Evolutionary conservation across 2,329 filamentous ascomycete genomes (phyloP), one percentile per base, ranked within the genome.

Genomic region (Phoma sp.): DNA sequence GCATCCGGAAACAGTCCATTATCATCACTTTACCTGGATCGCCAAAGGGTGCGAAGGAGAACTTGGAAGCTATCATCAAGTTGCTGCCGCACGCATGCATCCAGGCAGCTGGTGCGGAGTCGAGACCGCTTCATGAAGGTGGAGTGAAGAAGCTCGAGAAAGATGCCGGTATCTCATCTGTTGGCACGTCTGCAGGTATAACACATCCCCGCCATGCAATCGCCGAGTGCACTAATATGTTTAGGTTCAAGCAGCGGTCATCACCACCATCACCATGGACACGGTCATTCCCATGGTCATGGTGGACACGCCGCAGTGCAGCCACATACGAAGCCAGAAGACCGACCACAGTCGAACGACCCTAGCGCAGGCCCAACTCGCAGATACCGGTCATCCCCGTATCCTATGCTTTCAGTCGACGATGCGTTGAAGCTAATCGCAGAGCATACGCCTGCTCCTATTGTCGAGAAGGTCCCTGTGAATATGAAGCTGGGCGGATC

Each of bases 71-170:
- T 1, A 82, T 99, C 6, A 80, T 99, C 58, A 96, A 92, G 71
- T 86, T 94, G n/a, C 78, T 99, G 6, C 93, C 94, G 0, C 95
- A 99, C 76, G 95, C 95, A n/a, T 99, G 95, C 64, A 79, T 90
- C 7, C 94, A 98, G 78, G 90, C 91, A 25, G 86, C 90, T 0
- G 95, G 94, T 1, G 87, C 85, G 13, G 86, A 96, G 69, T 98
- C 95, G 0, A 84, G 95, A 63, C 75, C 80, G 0, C 77, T 97
- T 5, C 95, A 99, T 74, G 81, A 82, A 0, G 92, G 92, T 2
- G 94, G 95, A 0, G 81, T 94, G 0, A 87, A 90, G 78, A 92
- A 90, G 70, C 83, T 98, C 0, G 95, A 98, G 73, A 81, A 85
- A 12, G 92, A 97, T 4, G 92, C 92, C 13, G 91, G 91, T 0